phyloP scores from a whole-genome alignment of 1,139 yeast genomes.

The Suhomyces coccinellae region DNA sequence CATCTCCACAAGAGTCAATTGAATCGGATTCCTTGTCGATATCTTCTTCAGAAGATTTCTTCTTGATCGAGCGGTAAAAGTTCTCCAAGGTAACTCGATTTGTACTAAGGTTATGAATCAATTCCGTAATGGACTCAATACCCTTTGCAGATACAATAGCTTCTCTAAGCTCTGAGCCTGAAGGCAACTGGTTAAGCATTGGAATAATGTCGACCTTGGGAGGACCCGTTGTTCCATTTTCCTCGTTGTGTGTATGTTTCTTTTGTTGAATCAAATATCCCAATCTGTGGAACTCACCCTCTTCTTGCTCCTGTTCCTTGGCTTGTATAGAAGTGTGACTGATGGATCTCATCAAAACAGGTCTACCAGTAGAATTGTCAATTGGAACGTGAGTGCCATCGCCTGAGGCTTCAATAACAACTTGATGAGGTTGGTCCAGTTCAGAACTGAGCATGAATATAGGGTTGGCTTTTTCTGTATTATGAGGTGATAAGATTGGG shows the following conservation, averaged over 20 bases:
- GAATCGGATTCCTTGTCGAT: slow-evolving; percentile 32
- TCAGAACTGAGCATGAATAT: slow-evolving; percentile 28
- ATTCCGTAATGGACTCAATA: slow-evolving; percentile 66
- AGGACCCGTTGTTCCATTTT: neutral
- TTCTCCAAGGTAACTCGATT: slow-evolving; percentile 55
- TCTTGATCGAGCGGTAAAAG: slow-evolving; percentile 38
- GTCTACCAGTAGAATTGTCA: slow-evolving; percentile 70
- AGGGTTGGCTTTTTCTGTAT: slow-evolving; percentile 24
- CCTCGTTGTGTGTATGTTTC: slow-evolving; percentile 19
- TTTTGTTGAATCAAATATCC: slow-evolving; percentile 73
- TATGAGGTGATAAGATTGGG: slow-evolving; percentile 52
- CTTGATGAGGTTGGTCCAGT: slow-evolving; percentile 61
- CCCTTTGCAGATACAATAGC: slow-evolving; percentile 81
- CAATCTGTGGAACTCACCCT: slow-evolving; percentile 87
- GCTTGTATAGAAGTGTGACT: slow-evolving; percentile 70
- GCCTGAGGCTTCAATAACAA: slow-evolving; percentile 59
- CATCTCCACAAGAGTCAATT: slow-evolving; percentile 28
- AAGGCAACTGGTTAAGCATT: slow-evolving; percentile 52
- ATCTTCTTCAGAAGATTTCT: slow-evolving; percentile 13
- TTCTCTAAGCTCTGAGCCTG: slow-evolving; percentile 74
- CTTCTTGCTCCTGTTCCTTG: slow-evolving; percentile 80
- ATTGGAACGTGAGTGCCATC: slow-evolving; percentile 57
- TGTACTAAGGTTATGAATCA: slow-evolving; percentile 63
- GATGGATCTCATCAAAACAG: slow-evolving; percentile 61
- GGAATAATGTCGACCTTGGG: slow-evolving; percentile 28